Base-by-base conservation (phyloP, 2,329 filamentous ascomycete species). In the Neurospora crassa region DNA sequence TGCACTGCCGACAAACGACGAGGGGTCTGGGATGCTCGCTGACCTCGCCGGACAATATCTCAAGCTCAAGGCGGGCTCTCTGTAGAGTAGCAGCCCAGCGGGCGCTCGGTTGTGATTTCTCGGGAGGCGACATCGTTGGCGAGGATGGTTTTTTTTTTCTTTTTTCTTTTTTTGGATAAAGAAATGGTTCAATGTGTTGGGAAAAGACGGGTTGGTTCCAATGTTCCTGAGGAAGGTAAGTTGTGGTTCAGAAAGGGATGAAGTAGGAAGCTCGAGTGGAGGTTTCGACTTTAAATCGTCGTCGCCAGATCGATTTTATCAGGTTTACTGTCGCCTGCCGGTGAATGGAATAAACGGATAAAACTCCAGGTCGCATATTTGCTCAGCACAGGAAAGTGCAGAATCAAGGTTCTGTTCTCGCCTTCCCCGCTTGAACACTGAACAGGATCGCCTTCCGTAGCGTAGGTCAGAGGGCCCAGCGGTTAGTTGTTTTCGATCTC, bases 191-290 rank as follows among this genome's bases (percentile, higher is more conserved):
- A 8, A n/a, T n/a, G 18, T 20, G 18, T 11, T 45, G 4, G 7
- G 0, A n/a, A 2, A n/a, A 8, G 6, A 1, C 5, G 10, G 1
- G 3, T 11, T 20, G 18, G 2, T n/a, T 18, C 8, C 18, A n/a
- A 11, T 1, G 42, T 11, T n/a, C 11, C 29, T 5, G 29, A 29
- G 29, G 18, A 4, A 45, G 18, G 3, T n/a, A n/a, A 11, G 3
- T 45, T 45, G 18, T 37, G 18, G 43, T 45, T 5, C 2, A 4
- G 2, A 45, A 18, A 45, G 10, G 43, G n/a, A 20, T 45, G n/a
- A 20, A 45, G n/a, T 12, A 12, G n/a, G 43, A 45, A 20, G 43
- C 12, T 45, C n/a, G 43, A 12, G n/a, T 2, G 5, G 43, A 20
- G 43, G 43, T 20, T 20, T 4, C 43, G 43, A 45, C 43, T 20